Percentiles rank a stretch among this genome's conserved stretches.
Evolutionary conservation across 1,139 yeast species (phyloP).

Genomic region (Debaryomyces subglobosus): DNA sequence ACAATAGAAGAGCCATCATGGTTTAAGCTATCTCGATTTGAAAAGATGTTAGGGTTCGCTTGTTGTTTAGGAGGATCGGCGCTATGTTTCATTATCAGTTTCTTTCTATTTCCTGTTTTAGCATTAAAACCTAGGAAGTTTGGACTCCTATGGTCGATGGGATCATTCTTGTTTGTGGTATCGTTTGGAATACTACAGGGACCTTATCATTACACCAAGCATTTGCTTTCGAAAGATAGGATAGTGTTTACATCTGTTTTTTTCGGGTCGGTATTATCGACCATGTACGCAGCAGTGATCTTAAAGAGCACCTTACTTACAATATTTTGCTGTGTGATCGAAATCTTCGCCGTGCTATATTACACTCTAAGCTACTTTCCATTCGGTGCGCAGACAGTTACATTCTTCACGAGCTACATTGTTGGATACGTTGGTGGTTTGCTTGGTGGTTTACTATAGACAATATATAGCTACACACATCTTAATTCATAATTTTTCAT

Average conservation of each 20-base stretch:
- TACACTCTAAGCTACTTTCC: slow-evolving; percentile 94
- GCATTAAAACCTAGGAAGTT: slow-evolving; percentile 91
- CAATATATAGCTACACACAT: slow-evolving; percentile 3
- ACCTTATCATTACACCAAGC: slow-evolving; percentile 75
- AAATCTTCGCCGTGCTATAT: slow-evolving; percentile 82
- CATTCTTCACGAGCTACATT: slow-evolving; percentile 79
- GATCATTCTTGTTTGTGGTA: slow-evolving; percentile 80
- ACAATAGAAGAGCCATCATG: slow-evolving; percentile 50
- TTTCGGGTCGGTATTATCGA: slow-evolving; percentile 70
- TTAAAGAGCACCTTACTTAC: slow-evolving; percentile 77
- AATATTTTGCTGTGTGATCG: slow-evolving; percentile 71
- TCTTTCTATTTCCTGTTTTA: slow-evolving; percentile 84
- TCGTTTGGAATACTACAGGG: slow-evolving; percentile 95
- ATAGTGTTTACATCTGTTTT: slow-evolving; percentile 80
- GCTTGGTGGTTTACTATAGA: slow-evolving; percentile 44
- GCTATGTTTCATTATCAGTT: slow-evolving; percentile 79
- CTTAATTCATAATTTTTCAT: slow-evolving; percentile 26
- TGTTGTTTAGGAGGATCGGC: slow-evolving; percentile 76
- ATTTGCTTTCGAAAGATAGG: slow-evolving; percentile 74
- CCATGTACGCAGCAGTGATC: slow-evolving; percentile 58
- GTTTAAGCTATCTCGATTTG: slow-evolving; percentile 73
- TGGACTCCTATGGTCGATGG: slow-evolving; percentile 89
- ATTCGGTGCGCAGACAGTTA: slow-evolving; percentile 86
- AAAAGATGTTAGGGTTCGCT: slow-evolving; percentile 75
- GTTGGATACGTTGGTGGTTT: slow-evolving; percentile 75